phyloP scores from a whole-genome alignment of 1,284 basidiomycete genomes.

The Sporisorium graminicola region DNA sequence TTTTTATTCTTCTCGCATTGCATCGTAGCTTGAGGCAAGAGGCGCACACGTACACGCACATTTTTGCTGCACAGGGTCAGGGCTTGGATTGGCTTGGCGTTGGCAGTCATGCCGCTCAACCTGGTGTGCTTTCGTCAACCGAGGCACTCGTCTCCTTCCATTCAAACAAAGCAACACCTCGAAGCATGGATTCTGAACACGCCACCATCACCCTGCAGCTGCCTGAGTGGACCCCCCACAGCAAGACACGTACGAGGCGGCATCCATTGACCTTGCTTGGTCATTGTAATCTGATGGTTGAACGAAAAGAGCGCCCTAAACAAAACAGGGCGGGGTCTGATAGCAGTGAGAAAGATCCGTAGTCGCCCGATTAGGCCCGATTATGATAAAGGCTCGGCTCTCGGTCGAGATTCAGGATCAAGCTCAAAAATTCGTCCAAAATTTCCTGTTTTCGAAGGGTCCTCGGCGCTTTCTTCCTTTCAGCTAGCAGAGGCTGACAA shows the following conservation, averaged over 20 bases:
- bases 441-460: background rate
- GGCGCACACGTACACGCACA: background rate
- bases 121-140: background rate
- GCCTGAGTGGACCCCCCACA: too few species aligned
- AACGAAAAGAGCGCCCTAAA: too few species aligned
- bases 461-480: background rate
- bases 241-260: too few species aligned
- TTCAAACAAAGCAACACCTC: background rate
- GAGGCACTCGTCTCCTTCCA: background rate
- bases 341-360: too few species aligned
- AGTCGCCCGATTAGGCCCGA: background rate
- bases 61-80: constrained; percentile 5
- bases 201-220: background rate
- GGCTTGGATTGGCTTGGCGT: background rate
- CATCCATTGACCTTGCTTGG: too few species aligned
- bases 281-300: too few species aligned
- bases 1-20: background rate
- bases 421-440: background rate
- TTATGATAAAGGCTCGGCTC: too few species aligned
- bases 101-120: background rate
- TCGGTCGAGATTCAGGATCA: constrained; percentile 1
- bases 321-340: too few species aligned
- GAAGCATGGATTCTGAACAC: background rate
- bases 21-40: background rate
- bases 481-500: too few species aligned